A percentile compares a stretch with the other conserved stretches of the same genome.
phyloP scores from a whole-genome alignment of 2,329 filamentous ascomycete genomes.

The Clonostachys chloroleuca region DNA sequence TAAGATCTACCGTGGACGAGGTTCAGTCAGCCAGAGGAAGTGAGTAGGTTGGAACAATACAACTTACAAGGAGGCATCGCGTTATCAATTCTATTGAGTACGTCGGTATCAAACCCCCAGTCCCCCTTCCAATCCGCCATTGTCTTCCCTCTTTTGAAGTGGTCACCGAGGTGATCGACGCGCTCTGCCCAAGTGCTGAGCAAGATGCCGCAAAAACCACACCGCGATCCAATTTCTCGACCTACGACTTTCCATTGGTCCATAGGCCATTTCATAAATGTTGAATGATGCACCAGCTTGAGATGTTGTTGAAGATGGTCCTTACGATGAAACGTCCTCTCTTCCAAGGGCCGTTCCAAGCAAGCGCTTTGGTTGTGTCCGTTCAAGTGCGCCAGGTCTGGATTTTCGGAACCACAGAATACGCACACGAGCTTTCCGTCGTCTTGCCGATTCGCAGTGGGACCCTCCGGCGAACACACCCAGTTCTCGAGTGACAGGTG shows the following conservation, averaged over 20 bases:
- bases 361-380: conserved; percentile 32
- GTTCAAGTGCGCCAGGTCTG: conserved; percentile 20
- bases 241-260: conserved; percentile 24
- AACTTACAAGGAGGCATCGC: conserved; percentile 26
- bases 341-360: conserved; percentile 35
- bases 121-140: conserved; percentile 35
- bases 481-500: conserved; percentile 36
- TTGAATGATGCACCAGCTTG: conserved; percentile 27
- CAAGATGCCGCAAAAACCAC: conserved; percentile 27
- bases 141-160: conserved; percentile 28
- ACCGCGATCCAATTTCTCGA: conserved; percentile 18
- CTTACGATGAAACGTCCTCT: conserved; percentile 34
- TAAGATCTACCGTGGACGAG: conserved; percentile 17
- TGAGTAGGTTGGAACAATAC: conserved; percentile 25
- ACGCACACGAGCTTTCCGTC: conserved; percentile 27
- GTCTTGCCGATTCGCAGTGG: conserved; percentile 29
- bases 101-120: conserved; percentile 27
- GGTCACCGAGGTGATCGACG: conserved; percentile 28
- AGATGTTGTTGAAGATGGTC: conserved; percentile 33
- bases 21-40: conserved; percentile 26
- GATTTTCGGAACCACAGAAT: conserved; percentile 22
- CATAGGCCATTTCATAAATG: conserved; percentile 37
- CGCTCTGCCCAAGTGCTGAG: conserved; percentile 25
- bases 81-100: conserved; percentile 28
- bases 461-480: conserved; percentile 29